These are phyloP conservation scores for Neoboletus brunneissimus DNA, from an alignment of 768 basidiomycete genomes.

Conservation along the genomic window DNA sequence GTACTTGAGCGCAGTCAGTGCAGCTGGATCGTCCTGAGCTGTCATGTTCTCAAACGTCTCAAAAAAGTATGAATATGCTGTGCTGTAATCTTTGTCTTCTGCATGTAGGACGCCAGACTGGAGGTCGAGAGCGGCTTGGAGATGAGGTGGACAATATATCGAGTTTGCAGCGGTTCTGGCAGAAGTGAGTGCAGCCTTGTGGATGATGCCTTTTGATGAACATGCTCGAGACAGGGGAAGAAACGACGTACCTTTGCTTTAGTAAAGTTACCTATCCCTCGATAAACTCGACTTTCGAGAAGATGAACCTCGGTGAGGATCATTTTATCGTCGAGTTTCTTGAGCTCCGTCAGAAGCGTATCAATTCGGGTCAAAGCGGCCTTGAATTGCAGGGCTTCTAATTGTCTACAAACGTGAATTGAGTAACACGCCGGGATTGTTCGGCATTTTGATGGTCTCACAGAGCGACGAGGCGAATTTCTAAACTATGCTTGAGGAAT, in stretches of 20 bases:
- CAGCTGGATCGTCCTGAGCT: conserved; percentile 69
- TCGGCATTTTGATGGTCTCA: conserved; percentile 29
- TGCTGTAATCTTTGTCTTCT: conserved; percentile 97
- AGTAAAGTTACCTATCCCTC: conserved; percentile 83
- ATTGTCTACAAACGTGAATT: conserved; percentile 44
- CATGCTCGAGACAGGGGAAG: not conserved
- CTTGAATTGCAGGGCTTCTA: conserved; percentile 75
- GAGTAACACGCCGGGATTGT: not conserved
- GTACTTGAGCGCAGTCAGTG: conserved; percentile 89
- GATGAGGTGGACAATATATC: conserved; percentile 84
- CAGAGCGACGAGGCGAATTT: conserved; percentile 82
- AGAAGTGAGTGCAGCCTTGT: conserved; percentile 80
- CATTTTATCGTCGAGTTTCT: conserved; percentile 95
- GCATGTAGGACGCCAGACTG: conserved; percentile 86
- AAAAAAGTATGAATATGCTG: conserved; percentile 95
- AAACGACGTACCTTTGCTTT: conserved; percentile 72
- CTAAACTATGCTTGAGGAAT: conserved; percentile 92
- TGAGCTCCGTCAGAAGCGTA: conserved; percentile 84
- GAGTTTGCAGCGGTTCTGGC: conserved; percentile 92
- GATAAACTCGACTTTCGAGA: conserved; percentile 87
- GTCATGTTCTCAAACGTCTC: conserved; percentile 92
- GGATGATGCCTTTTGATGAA: not conserved
- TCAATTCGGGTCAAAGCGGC: conserved; percentile 82
- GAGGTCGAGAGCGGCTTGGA: conserved; percentile 60
- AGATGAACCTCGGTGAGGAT: conserved; percentile 96